A percentile compares a stretch with the other conserved stretches of the same genome.
Evolutionary conservation across 2,329 filamentous ascomycete genomes (phyloP).

Genomic region (Diaporthe velutina): DNA sequence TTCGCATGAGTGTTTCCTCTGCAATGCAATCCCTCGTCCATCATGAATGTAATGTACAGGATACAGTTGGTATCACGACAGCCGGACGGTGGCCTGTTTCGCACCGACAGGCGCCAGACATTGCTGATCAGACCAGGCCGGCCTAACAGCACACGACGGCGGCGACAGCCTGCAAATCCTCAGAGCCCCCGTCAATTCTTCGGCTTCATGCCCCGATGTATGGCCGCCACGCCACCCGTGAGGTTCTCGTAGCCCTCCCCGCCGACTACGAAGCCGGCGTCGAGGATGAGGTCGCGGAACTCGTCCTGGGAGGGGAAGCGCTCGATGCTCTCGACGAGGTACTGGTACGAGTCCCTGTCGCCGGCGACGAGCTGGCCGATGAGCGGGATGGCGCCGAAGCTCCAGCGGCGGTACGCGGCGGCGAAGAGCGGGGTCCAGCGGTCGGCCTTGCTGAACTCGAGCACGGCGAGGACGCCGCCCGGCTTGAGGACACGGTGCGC

Average conservation of each 20-base stretch:
- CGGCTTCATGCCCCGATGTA: conserved; percentile 96
- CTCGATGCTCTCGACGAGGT: conserved; percentile 98
- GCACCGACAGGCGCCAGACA: not conserved
- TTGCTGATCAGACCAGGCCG: not conserved
- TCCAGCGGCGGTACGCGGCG: conserved; percentile 93
- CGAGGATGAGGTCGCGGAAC: conserved; percentile 85
- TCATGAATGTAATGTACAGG: conserved; percentile 21
- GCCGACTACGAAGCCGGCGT: conserved; percentile 87
- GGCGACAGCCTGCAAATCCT: not conserved
- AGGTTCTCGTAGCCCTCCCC: conserved; percentile 90
- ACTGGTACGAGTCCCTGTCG: conserved; percentile 97
- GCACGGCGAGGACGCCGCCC: conserved; percentile 94
- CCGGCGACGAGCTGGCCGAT: conserved; percentile 96
- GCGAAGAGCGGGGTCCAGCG: conserved; percentile 80
- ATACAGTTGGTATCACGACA: not conserved
- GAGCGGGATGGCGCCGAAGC: conserved; percentile 91
- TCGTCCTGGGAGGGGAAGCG: conserved; percentile 87
- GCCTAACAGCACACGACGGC: not conserved
- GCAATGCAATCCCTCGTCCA: not conserved
- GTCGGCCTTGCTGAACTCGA: conserved; percentile 92
- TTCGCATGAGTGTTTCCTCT: not conserved
- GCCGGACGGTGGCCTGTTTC: not conserved
- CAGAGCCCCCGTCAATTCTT: conserved; percentile 44
- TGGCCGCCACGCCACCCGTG: conserved; percentile 92
- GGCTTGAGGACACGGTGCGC: conserved; percentile 92